phyloP scores from a whole-genome alignment of 2,329 filamentous ascomycete genomes.

The Zalaria obscura region DNA sequence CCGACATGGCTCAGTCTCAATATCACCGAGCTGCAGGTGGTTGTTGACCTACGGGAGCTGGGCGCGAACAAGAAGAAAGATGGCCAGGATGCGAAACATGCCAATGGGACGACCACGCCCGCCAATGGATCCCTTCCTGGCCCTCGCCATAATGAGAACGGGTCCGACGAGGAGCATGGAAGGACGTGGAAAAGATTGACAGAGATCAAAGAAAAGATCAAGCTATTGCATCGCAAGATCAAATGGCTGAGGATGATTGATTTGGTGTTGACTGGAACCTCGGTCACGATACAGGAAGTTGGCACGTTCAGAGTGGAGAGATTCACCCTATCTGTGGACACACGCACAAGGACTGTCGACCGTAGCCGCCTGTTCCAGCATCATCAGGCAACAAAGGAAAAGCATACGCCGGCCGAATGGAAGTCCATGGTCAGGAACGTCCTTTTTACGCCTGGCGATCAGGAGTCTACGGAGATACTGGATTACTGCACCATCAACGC shows the following conservation, averaged over 20 bases:
- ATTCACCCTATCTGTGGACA: constrained; percentile 78
- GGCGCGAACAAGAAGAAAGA: constrained; percentile 17
- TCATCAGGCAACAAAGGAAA: constrained; percentile 47
- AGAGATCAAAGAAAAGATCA: constrained; percentile 69
- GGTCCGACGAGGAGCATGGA: constrained; percentile 4
- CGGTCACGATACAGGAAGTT: constrained; percentile 62
- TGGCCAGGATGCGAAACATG: constrained; percentile 2
- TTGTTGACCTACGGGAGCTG: constrained; percentile 59
- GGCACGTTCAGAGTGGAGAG: constrained; percentile 75
- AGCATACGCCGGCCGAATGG: constrained; percentile 80
- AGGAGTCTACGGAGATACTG: constrained; percentile 73
- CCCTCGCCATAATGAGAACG: background rate
- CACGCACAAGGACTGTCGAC: constrained; percentile 80
- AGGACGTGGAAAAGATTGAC: constrained; percentile 65
- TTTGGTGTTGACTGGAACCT: constrained; percentile 68
- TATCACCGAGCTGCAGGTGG: constrained; percentile 71
- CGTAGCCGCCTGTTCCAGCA: constrained; percentile 79
- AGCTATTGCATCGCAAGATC: constrained; percentile 72
- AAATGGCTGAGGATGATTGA: constrained; percentile 84
- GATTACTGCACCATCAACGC: constrained; percentile 82
- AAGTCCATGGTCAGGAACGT: constrained; percentile 75
- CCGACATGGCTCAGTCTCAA: constrained; percentile 93
- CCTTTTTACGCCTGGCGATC: constrained; percentile 73
- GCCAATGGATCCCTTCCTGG: constrained; percentile 4
- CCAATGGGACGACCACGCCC: constrained; percentile 7